Conservation (phyloP, 2,329 filamentous ascomycete genomes). For the Annulohypoxylon truncatum region DNA sequence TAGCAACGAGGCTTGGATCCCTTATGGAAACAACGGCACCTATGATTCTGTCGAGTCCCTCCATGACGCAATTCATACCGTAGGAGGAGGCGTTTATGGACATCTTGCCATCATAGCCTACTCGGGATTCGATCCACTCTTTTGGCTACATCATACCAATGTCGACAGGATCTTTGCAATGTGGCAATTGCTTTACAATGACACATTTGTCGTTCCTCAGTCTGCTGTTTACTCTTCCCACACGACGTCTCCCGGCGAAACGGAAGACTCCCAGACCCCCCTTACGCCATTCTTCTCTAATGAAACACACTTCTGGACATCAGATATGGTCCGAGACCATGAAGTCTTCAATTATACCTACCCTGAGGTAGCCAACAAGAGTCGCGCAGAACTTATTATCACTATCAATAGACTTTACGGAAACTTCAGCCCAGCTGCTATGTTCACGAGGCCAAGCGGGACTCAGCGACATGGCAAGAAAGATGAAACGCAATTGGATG, state of each 20-base stretch:
- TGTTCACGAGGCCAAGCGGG: conserved; percentile 38
- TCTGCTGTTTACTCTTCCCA: conserved; percentile 69
- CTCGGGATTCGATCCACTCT: conserved; percentile 82
- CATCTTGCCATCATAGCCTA: conserved; percentile 78
- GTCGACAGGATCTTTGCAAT: conserved; percentile 80
- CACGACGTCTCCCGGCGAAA: conserved; percentile 65
- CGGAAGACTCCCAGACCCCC: conserved; percentile 66
- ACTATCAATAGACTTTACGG: conserved; percentile 73
- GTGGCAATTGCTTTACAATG: conserved; percentile 80
- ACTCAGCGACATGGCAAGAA: conserved; percentile 4
- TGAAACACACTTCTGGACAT: conserved; percentile 74
- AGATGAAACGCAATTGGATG: neutral
- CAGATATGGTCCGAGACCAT: conserved; percentile 68
- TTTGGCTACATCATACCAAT: conserved; percentile 81
- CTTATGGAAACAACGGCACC: conserved; percentile 54
- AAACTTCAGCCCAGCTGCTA: conserved; percentile 54
- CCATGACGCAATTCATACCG: conserved; percentile 72
- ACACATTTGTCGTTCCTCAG: conserved; percentile 72
- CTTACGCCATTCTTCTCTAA: conserved; percentile 76
- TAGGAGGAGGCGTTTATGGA: conserved; percentile 62
- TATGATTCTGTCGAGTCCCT: conserved; percentile 74
- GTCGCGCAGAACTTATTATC: conserved; percentile 57
- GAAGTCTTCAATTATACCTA: conserved; percentile 80
- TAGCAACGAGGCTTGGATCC: conserved; percentile 74
- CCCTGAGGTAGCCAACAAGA: conserved; percentile 67